phyloP scores from a whole-genome alignment of 148 eudicot genomes.

The Chenopodium album region DNA sequence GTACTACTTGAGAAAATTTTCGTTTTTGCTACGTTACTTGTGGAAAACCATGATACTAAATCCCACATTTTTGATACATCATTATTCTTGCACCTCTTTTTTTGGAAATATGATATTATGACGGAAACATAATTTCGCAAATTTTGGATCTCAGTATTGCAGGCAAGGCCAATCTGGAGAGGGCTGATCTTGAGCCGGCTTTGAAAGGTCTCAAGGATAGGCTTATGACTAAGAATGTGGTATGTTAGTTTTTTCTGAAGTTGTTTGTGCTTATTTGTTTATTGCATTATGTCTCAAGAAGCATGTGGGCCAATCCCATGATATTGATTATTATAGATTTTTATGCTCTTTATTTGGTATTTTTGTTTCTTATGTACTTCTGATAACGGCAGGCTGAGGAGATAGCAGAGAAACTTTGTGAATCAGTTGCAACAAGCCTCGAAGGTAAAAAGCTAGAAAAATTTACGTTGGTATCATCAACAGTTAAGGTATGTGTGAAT shows the following conservation, averaged over 20 bases:
- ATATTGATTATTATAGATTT: neutral
- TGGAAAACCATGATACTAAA: neutral
- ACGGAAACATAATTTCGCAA: neutral
- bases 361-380: neutral
- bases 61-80: neutral
- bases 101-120: conserved; percentile 3
- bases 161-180: conserved; percentile 91
- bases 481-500: conserved; percentile 61
- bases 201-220: conserved; percentile 90
- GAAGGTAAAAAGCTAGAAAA: conserved; percentile 89
- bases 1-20: neutral
- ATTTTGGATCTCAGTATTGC: conserved; percentile 71
- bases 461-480: conserved; percentile 84
- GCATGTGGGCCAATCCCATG: neutral
- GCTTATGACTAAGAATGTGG: conserved; percentile 99
- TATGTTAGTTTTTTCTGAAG: conserved; percentile 38
- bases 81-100: neutral
- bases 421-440: conserved; percentile 88
- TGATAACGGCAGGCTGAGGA: conserved; percentile 76
- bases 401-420: conserved; percentile 94
- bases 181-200: conserved; percentile 88
- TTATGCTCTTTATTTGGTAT: neutral
- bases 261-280: neutral
- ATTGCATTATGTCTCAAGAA: neutral
- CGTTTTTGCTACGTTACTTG: neutral